phyloP scores from a whole-genome alignment of 2,329 filamentous ascomycete genomes.

The Cladophialophora immunda region DNA sequence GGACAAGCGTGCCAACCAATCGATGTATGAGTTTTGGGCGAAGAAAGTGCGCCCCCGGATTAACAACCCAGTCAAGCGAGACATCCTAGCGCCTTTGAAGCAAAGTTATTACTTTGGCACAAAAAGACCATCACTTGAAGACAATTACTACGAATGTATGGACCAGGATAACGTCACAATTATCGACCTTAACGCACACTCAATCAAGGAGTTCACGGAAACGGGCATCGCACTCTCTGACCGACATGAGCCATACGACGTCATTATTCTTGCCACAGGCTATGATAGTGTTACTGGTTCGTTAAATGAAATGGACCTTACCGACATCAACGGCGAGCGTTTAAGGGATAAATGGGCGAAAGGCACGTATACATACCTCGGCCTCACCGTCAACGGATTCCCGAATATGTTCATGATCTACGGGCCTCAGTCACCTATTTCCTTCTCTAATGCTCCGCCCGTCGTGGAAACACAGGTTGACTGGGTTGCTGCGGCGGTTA shows the following conservation, averaged over 20 bases:
- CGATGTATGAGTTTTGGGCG: constrained; percentile 64
- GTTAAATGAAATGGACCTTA: constrained; percentile 51
- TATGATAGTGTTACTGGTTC: constrained; percentile 53
- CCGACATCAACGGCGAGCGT: constrained; percentile 46
- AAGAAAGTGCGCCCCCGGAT: constrained; percentile 61
- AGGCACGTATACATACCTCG: constrained; percentile 50
- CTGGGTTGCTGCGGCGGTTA: constrained; percentile 59
- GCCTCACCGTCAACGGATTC: constrained; percentile 50
- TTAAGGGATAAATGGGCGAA: constrained; percentile 48
- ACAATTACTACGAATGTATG: constrained; percentile 48
- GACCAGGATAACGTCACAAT: constrained; percentile 55
- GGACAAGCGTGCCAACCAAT: constrained; percentile 58
- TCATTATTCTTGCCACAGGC: constrained; percentile 47
- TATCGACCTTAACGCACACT: constrained; percentile 52
- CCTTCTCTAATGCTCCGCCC: constrained; percentile 64
- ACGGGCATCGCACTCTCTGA: constrained; percentile 51
- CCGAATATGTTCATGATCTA: constrained; percentile 63
- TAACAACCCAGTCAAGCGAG: constrained; percentile 56
- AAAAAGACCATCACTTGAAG: constrained; percentile 55
- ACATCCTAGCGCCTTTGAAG: constrained; percentile 61
- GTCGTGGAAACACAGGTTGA: constrained; percentile 64
- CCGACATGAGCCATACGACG: constrained; percentile 47
- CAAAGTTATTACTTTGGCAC: constrained; percentile 64
- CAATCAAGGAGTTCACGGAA: constrained; percentile 51
- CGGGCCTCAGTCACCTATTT: constrained; percentile 63